Base-by-base conservation (phyloP, 2,329 filamentous ascomycete species). In the Thielaviopsis cerberus region DNA sequence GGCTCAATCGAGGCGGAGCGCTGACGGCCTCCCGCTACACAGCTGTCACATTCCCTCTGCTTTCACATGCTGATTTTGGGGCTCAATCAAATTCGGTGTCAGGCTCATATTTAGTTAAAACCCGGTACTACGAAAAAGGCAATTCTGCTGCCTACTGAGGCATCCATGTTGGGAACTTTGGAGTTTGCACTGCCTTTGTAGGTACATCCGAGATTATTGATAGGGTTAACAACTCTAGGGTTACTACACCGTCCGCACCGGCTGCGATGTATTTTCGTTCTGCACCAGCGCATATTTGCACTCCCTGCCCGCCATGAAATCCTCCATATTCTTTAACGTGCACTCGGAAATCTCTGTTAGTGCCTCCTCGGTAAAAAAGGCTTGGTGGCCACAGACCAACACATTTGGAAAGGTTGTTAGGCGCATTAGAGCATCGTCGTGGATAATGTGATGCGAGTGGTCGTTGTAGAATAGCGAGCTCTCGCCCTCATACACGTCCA, bases 401-500 rank as follows among this genome's bases (percentile, higher is more conserved):
- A 83, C 82, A 62, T 85, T 85, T 60, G 76, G 82, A 64, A 85
- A 85, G 0, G 81, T 84, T 69, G 82, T 78, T 62, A 86, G 68
- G 4, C 82, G 75, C 75, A 81, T 82, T 51, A 86, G 70, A 58
- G 77, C 72, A 63, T 85, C 81, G 64, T 86, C 82, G 54, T 84
- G 72, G 62, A 85, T 82, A 63, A 85, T 80, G 62, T 81, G 75
- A 15, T 72, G 74, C 4, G 79, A 82, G 64, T 82, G 79, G 63
- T 85, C 81, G 63, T 78, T 74, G 66, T 85, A 85, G 64, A 85
- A 85, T 37, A 84, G 69, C 45, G 71, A 67, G n/a, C 75, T 72
- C 66, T 86, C 82, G 50, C 74, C 76, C 65, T 86, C 82, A 66
- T 85, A 86, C 17, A 86, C 82, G 65, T 86, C 82, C 45, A 86